Base-by-base conservation (phyloP, 2,329 filamentous ascomycete species). In the Helminthosporium solani region DNA sequence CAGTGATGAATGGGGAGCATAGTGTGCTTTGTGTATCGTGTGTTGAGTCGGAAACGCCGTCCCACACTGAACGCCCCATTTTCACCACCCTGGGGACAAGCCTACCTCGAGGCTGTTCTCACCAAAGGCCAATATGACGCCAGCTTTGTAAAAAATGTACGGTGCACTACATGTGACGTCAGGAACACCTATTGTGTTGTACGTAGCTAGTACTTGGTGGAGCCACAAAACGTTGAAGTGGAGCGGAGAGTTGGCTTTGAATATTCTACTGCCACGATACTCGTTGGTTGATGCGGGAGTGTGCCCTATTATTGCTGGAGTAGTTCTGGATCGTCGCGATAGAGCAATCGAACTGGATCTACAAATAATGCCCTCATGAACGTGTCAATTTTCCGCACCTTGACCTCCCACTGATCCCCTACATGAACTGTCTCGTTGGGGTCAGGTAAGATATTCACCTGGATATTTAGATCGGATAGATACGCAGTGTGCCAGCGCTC, bases 381-480 rank as follows among this genome's bases (percentile, higher is more conserved):
- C 2, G 66, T 40, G 57, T 75, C 57, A 4, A 77, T 58, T 5
- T 41, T 19, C 1, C 58, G 53, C 8, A 78, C 57, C 49, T 59
- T 56, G n/a, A 66, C 68, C 54, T 78, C 75, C 75, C 75, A 78
- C 23, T 70, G 56, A 54, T 78, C 76, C 12, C 75, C 75, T 14
- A 62, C 23, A 41, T 57, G 37, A 9, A 46, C 56, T n/a, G 54
- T 56, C 44, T 46, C 54, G 34, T 25, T 51, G 21, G 33, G 23
- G 14, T 19, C 43, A 11, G 53, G 35, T 8, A 45, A 19, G 30
- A 64, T 36, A 2, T 28, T 23, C 5, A 57, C 53, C 21, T 46
- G 43, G 38, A 58, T 34, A 3, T 49, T 46, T 33, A 56, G 56
- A n/a, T 57, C 56, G 21, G 44, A 56, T 44, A 59, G 57, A 25